Conservation (phyloP, 2,329 filamentous ascomycete genomes). For the Coniochaeta ligniaria region DNA sequence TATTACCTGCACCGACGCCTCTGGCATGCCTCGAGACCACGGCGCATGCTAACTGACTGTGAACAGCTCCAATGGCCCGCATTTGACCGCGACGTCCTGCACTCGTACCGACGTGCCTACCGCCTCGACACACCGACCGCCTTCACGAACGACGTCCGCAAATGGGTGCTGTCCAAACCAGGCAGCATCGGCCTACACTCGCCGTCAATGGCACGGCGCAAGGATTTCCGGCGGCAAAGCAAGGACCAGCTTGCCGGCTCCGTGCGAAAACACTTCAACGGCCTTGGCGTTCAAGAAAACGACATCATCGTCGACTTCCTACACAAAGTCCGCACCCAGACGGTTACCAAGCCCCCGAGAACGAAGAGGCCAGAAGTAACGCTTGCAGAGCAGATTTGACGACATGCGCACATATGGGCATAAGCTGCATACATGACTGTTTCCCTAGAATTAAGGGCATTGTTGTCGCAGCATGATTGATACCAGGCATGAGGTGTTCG, state of each 20-base stretch:
- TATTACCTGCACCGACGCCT: conserved; percentile 5
- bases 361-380: conserved; percentile 5
- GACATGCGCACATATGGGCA: not conserved
- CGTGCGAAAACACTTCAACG: conserved; percentile 79
- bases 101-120: conserved; percentile 70
- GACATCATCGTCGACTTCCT: conserved; percentile 76
- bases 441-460: not conserved
- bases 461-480: not conserved
- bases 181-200: conserved; percentile 63
- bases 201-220: conserved; percentile 66
- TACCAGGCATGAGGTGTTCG: not conserved
- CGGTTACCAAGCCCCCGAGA: conserved; percentile 27
- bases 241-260: conserved; percentile 66
- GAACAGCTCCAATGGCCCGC: conserved; percentile 57
- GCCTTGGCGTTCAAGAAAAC: conserved; percentile 69
- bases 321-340: conserved; percentile 59
- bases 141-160: conserved; percentile 58
- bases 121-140: conserved; percentile 63
- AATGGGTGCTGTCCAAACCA: conserved; percentile 53
- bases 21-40: not conserved
- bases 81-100: conserved; percentile 61
- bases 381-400: not conserved
- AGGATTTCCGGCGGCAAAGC: conserved; percentile 57
- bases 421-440: not conserved
- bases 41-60: not conserved